Base-by-base conservation (phyloP, 2,329 filamentous ascomycete species). In the Cladophialophora bantiana region DNA sequence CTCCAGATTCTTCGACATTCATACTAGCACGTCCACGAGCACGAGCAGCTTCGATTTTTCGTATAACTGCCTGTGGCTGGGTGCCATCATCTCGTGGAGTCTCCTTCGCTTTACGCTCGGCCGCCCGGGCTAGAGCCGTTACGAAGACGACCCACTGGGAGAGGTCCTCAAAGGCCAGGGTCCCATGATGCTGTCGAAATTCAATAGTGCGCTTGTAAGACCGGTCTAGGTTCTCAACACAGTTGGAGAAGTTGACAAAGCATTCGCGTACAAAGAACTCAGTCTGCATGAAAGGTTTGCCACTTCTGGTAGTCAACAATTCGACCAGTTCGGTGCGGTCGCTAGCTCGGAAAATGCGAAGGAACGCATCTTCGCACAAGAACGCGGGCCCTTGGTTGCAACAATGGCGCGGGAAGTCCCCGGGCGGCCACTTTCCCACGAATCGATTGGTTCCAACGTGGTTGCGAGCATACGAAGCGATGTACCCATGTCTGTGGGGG, bases 181-280 rank as follows among this genome's bases (percentile, higher is more conserved):
- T 61, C 4, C 59, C 59, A 35, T 61, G 59, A 20, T 61, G 59
- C 20, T 61, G 59, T 32, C 59, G 59, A 34, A 61, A 61, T 35
- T 52, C 48, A 34, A 61, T 32, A 9, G 59, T 61, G 9, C 59
- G 20, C 7, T 50, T 60, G 10, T 34, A 26, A 26, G 26, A 26
- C 26, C 26, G 26, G 26, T 26, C 26, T 2, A 26, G 26, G 26
- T 35, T 10, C 13, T 54, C 42, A 18, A 52, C 32, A 32, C 34
- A 45, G 48, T 53, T 61, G n/a, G n/a, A 26, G 31, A 61, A 61
- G 48, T 54, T 61, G 0, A 61, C 59, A 35, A 54, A 61, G 31
- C 48, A 35, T 52, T 61, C 45, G 6, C 59, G 31, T 7, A 42
- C 38, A 26, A 42, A 5, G 20, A 40, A 58, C 31, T 42, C 40